These are phyloP conservation scores for Cudoniella acicularis DNA, from an alignment of 495 filamentous ascomycete genomes.

Conservation along the genomic window DNA sequence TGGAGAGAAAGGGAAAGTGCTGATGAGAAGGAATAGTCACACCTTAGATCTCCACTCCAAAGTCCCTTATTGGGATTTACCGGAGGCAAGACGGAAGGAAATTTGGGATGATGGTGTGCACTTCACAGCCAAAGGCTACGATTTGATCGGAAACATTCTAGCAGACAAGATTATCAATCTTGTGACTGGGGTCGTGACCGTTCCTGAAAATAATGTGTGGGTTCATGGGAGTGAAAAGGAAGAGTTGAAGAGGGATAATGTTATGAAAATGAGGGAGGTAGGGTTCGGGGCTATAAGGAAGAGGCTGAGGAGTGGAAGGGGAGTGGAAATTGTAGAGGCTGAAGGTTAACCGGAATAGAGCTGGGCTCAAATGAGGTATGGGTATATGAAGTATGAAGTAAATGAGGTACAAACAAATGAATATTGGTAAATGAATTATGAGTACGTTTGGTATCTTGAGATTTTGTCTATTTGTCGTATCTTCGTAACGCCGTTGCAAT, in stretches of 20 bases:
- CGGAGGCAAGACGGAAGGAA: conserved; percentile 34
- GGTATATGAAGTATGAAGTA: no score
- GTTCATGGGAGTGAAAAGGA: background rate
- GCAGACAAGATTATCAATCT: conserved; percentile 22
- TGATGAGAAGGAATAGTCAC: conserved; percentile 27
- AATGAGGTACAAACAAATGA: no score
- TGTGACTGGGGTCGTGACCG: background rate
- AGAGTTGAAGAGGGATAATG: background rate
- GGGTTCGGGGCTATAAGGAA: background rate
- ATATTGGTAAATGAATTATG: background rate
- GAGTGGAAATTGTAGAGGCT: background rate
- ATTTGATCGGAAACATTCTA: conserved; percentile 53
- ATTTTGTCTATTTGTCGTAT: conserved; percentile 12
- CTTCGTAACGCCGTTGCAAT: conserved; percentile 24
- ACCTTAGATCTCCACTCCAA: conserved; percentile 49
- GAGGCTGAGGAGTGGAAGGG: background rate
- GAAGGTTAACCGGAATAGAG: no score
- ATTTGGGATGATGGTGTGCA: conserved; percentile 66
- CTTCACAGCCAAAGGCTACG: conserved; percentile 56
- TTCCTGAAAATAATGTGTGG: background rate
- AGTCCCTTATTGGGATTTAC: conserved; percentile 49
- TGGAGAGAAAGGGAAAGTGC: background rate
- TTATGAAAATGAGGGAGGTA: background rate
- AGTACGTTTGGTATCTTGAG: no score
- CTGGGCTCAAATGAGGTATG: no score